Evolutionary conservation across 768 basidiomycete genomes (phyloP).

Genomic region (Sutorius australiensis): DNA sequence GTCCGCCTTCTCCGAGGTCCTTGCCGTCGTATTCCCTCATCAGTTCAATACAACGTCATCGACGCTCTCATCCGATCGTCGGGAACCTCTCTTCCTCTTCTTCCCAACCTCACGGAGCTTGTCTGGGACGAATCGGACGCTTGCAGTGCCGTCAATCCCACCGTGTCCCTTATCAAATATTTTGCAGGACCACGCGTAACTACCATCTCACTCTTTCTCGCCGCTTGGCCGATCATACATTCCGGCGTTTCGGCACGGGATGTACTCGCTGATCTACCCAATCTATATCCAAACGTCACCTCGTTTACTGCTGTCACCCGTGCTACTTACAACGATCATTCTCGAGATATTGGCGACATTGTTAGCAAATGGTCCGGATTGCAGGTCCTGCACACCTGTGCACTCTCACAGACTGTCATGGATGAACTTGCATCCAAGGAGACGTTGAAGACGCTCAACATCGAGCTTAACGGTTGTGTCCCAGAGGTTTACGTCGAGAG

Average conservation of each 20-base stretch:
- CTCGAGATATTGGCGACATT: conserved; percentile 9
- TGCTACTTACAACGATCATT: conserved; percentile 5
- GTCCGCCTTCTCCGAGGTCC: conserved; percentile 12
- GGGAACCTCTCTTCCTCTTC: conserved; percentile 8
- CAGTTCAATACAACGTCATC: conserved; percentile 2
- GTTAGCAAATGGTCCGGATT: conserved; percentile 8
- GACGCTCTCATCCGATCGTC: conserved; percentile 8
- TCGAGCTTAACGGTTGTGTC: conserved; percentile 5
- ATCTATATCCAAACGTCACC: conserved; percentile 16
- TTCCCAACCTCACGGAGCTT: conserved; percentile 16
- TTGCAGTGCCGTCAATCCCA: not conserved
- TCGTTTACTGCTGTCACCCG: conserved; percentile 11
- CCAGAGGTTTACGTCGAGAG: not conserved
- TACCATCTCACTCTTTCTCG: conserved; percentile 1
- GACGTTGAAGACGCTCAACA: conserved; percentile 7
- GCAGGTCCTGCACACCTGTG: conserved; percentile 3
- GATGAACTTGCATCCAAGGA: conserved; percentile 3
- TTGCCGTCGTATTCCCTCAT: conserved; percentile 1
- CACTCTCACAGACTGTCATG: conserved; percentile 10
- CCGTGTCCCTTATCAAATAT: conserved; percentile 9
- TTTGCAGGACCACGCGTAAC: conserved; percentile 10
- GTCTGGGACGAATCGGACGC: conserved; percentile 5
- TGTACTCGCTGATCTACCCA: conserved; percentile 1
- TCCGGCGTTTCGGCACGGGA: not conserved
- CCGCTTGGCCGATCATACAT: conserved; percentile 1